A percentile compares a stretch with the other conserved stretches of the same genome.
These are phyloP conservation scores for Solanum bulbocastanum DNA, from an alignment of 257 asterid species.

Conservation along the genomic window DNA sequence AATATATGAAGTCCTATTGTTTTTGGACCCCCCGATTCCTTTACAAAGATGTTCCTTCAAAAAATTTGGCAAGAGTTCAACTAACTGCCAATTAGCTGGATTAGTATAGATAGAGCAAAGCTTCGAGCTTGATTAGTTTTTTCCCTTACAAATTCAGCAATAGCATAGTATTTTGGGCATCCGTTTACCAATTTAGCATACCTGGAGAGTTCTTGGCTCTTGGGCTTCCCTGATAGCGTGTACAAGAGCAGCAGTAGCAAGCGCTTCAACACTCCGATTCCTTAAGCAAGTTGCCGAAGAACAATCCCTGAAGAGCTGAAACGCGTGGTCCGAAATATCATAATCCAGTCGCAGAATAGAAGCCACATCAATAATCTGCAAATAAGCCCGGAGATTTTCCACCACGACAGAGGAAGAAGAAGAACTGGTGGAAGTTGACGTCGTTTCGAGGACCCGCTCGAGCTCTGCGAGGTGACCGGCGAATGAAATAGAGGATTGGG, in stretches of 20 bases:
- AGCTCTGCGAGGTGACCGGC: slow-evolving; percentile 95
- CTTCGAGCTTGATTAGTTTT: neutral
- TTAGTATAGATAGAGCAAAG: neutral
- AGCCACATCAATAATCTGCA: slow-evolving; percentile 93
- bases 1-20: neutral
- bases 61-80: neutral
- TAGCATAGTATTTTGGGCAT: neutral
- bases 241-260: slow-evolving; percentile 93
- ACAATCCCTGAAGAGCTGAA: slow-evolving; percentile 96
- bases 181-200: slow-evolving; percentile 1
- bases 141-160: neutral
- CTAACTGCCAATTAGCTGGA: neutral
- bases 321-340: slow-evolving; percentile 93
- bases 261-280: slow-evolving; percentile 95
- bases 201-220: slow-evolving; percentile 97
- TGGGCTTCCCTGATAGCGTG: slow-evolving; percentile 97
- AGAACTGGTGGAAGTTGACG: slow-evolving; percentile 27
- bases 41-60: neutral
- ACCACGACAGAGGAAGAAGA: slow-evolving; percentile 61
- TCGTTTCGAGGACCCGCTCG: slow-evolving; percentile 82
- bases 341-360: slow-evolving; percentile 74
- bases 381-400: slow-evolving; percentile 85
- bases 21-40: neutral
- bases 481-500: slow-evolving; percentile 65
- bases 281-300: slow-evolving; percentile 90